phyloP scores from a whole-genome alignment of 2,329 filamentous ascomycete species.

The Metarhizium sp. region DNA sequence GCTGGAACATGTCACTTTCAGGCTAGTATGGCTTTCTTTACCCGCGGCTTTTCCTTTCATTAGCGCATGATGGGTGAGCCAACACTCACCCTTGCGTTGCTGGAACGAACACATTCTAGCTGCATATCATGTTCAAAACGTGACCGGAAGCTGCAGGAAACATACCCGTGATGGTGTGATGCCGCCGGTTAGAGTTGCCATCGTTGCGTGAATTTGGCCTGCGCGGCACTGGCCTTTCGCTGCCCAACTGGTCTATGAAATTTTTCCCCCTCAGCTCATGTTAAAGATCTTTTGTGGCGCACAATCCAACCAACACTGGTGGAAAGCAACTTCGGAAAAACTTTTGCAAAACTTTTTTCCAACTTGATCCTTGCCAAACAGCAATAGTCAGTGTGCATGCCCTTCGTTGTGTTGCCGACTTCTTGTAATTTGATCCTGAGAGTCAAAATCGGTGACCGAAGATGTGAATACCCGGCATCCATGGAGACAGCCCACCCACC shows the following conservation, averaged over 20 bases:
- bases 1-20: neutral
- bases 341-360: neutral
- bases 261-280: neutral
- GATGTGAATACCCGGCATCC: neutral
- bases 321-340: neutral
- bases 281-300: neutral
- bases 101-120: neutral
- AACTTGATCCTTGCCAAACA: neutral
- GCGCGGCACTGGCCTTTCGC: neutral
- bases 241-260: neutral
- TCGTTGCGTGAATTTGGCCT: neutral
- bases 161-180: neutral
- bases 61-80: neutral
- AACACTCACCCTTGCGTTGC: neutral
- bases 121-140: slow-evolving; percentile 1
- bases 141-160: neutral
- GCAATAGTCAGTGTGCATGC: neutral
- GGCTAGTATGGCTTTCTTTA: neutral
- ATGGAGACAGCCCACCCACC: neutral
- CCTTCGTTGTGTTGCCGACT: neutral
- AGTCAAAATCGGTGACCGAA: neutral
- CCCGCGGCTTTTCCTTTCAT: neutral
- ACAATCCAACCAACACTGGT: neutral
- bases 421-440: neutral
- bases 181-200: neutral